A percentile compares a stretch with the other conserved stretches of the same genome.
phyloP scores from a whole-genome alignment of 805 yeast genomes.

The Candida broadrunensis region DNA sequence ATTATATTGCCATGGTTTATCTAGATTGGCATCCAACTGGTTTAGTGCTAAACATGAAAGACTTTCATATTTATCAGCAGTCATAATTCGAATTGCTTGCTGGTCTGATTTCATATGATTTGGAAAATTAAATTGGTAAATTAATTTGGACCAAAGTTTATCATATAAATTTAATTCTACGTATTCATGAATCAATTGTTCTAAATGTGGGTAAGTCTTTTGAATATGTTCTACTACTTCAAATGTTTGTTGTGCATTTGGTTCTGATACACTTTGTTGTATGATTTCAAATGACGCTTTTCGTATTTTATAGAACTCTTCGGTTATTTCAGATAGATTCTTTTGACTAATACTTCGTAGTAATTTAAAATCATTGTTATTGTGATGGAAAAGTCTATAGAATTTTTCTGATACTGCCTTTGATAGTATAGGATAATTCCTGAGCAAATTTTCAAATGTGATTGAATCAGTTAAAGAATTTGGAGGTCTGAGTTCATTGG shows the following conservation, averaged over 20 bases:
- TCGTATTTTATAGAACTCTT: conserved; percentile 30
- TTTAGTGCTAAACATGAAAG: conserved; percentile 44
- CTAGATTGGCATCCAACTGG: conserved; percentile 47
- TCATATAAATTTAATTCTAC: conserved; percentile 69
- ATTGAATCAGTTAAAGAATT: conserved; percentile 7
- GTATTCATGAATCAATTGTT: conserved; percentile 61
- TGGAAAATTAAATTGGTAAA: conserved; percentile 29
- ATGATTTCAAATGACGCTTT: conserved; percentile 33
- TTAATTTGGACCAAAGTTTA: conserved; percentile 56
- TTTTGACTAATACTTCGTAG: conserved; percentile 29
- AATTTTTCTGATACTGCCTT: conserved; percentile 37
- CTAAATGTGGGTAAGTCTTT: conserved; percentile 34
- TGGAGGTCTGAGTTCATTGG: neutral
- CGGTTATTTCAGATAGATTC: conserved; percentile 19
- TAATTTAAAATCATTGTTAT: conserved; percentile 28
- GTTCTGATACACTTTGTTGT: conserved; percentile 37
- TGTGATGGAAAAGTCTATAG: conserved; percentile 39
- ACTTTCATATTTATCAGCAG: conserved; percentile 27
- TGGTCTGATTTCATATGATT: conserved; percentile 19
- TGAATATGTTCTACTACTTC: conserved; percentile 27
- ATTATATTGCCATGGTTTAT: conserved; percentile 38
- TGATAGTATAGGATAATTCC: conserved; percentile 38
- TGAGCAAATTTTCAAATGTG: conserved; percentile 34
- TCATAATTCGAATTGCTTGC: conserved; percentile 24
- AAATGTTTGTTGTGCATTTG: conserved; percentile 27